Percentiles rank a stretch among this genome's conserved stretches.
phyloP scores from a whole-genome alignment of 2,329 filamentous ascomycete species.

The Penicillium sp. region DNA sequence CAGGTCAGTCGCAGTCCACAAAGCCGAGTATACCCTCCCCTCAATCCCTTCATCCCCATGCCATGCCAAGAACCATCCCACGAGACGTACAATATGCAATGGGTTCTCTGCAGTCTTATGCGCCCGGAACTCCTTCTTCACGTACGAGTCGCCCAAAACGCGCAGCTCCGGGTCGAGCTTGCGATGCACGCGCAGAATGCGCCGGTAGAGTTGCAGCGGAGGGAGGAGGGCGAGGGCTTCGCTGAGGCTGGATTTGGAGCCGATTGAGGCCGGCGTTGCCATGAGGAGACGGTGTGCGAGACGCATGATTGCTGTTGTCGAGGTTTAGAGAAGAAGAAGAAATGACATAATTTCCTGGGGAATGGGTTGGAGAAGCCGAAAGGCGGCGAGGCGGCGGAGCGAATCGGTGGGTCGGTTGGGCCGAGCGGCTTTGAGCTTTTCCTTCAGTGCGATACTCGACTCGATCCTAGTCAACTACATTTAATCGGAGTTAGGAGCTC shows the following conservation, averaged over 20 bases:
- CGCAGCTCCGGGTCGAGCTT: conserved; percentile 75
- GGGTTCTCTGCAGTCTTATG: conserved; percentile 88
- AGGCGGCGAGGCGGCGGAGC: conserved; percentile 32
- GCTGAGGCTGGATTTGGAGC: conserved; percentile 50
- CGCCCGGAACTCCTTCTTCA: conserved; percentile 89
- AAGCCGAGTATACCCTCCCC: background rate
- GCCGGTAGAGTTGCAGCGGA: conserved; percentile 86
- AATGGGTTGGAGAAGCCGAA: conserved; percentile 20
- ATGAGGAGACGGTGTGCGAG: conserved; percentile 45
- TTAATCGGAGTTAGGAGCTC: background rate
- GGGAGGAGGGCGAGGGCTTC: conserved; percentile 74
- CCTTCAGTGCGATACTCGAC: background rate
- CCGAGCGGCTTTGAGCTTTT: conserved; percentile 3
- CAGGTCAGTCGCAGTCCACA: conserved; percentile 8
- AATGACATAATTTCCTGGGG: conserved; percentile 36
- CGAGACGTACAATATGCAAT: conserved; percentile 76
- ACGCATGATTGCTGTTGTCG: conserved; percentile 41
- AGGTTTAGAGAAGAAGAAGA: background rate
- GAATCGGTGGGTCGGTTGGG: conserved; percentile 24
- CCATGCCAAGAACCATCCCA: background rate
- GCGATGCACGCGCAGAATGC: conserved; percentile 84
- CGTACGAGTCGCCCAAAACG: conserved; percentile 85
- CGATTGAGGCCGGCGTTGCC: conserved; percentile 48
- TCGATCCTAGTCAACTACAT: background rate
- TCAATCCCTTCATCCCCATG: background rate